Evolutionary conservation across 345 rosid species (phyloP).

Genomic region (Ceriops tagal): DNA sequence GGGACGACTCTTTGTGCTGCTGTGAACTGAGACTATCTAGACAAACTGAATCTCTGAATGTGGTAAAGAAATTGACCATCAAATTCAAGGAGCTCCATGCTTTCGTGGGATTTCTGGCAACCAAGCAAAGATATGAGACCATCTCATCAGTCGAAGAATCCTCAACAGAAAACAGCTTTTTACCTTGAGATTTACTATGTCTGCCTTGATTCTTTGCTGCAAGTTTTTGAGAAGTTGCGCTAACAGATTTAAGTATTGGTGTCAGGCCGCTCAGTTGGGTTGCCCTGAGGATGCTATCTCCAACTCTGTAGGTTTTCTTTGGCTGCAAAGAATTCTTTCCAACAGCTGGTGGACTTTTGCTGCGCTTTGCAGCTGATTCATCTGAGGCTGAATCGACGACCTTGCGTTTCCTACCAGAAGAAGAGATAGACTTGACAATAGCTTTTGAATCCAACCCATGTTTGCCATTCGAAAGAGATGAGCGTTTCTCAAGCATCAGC

Average conservation of each 20-base stretch:
- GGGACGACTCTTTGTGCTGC: constrained; percentile 14
- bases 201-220: constrained; percentile 6
- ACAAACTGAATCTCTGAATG: constrained; percentile 40
- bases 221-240: constrained; percentile 2
- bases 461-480: constrained; percentile 24
- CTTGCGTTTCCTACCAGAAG: constrained; percentile 41
- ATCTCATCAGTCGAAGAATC: constrained; percentile 33
- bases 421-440: constrained; percentile 16
- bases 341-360: constrained; percentile 22
- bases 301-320: constrained; percentile 37
- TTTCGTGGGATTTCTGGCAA: constrained; percentile 39
- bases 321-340: constrained; percentile 25
- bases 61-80: constrained; percentile 33
- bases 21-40: constrained; percentile 19
- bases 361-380: constrained; percentile 25
- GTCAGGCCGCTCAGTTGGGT: constrained; percentile 22
- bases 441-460: constrained; percentile 25
- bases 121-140: constrained; percentile 31
- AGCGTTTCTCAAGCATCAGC: constrained; percentile 41
- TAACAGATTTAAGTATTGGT: constrained; percentile 20
- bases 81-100: constrained; percentile 15
- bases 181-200: constrained; percentile 24
- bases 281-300: constrained; percentile 38
- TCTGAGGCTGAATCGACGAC: constrained; percentile 26
- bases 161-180: constrained; percentile 18